These are phyloP conservation scores for Vickermania spadyakhi DNA, from an alignment of 208 protist genomes.

Conservation along the genomic window DNA sequence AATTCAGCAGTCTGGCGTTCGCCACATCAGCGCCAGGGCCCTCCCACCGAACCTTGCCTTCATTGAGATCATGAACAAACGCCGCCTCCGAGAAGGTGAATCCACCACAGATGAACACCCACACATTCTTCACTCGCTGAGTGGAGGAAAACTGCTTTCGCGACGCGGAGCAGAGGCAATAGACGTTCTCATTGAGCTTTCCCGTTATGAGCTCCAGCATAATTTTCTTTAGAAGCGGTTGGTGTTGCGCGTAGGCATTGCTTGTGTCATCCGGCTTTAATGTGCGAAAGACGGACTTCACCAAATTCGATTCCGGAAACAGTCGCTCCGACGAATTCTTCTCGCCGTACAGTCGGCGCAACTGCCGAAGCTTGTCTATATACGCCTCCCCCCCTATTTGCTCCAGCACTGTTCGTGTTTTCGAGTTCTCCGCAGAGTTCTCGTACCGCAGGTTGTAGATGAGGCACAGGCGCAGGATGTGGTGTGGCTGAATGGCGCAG, in stretches of 20 bases:
- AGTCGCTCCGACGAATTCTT: conserved; percentile 70
- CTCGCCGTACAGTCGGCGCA: conserved; percentile 57
- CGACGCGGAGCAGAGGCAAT: conserved; percentile 42
- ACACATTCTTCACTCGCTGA: conserved; percentile 51
- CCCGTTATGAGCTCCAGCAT: conserved; percentile 69
- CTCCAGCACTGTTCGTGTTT: conserved; percentile 17
- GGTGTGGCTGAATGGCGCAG: conserved; percentile 16
- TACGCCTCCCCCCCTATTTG: conserved; percentile 27
- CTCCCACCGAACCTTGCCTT: conserved; percentile 12
- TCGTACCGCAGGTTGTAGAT: conserved; percentile 83
- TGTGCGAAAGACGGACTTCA: conserved; percentile 72
- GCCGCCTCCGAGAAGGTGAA: conserved; percentile 80
- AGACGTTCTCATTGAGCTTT: conserved; percentile 26
- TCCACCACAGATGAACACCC: conserved; percentile 81
- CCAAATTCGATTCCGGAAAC: conserved; percentile 77
- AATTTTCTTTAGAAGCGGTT: conserved; percentile 83
- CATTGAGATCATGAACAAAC: conserved; percentile 62
- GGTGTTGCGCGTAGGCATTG: conserved; percentile 98
- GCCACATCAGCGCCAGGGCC: neutral
- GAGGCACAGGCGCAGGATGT: conserved; percentile 68
- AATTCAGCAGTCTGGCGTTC: neutral
- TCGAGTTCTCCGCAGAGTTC: conserved; percentile 14
- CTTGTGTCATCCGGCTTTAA: conserved; percentile 63
- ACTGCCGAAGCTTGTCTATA: conserved; percentile 29
- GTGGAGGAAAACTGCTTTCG: conserved; percentile 5